Conservation (phyloP, 768 basidiomycete species). For the Hemileccinum rubropunctum region DNA sequence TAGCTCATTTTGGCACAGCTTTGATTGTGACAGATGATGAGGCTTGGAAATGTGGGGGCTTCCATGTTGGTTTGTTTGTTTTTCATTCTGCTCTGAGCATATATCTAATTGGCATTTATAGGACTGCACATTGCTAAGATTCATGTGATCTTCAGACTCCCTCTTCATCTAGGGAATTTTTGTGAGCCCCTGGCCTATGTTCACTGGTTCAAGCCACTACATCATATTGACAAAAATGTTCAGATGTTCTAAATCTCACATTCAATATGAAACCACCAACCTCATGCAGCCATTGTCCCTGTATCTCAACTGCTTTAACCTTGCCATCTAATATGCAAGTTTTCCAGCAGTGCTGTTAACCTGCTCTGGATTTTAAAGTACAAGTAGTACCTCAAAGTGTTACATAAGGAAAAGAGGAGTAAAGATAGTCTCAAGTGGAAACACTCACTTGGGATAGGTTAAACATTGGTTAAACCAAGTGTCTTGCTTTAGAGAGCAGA, state of each 20-base stretch:
- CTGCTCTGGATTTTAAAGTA: background rate
- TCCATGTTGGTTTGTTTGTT: background rate
- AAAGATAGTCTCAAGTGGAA: too few species aligned
- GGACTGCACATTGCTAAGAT: constrained; percentile 26
- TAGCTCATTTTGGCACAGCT: too few species aligned
- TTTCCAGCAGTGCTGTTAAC: background rate
- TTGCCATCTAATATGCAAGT: background rate
- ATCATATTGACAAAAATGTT: background rate
- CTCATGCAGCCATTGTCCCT: background rate
- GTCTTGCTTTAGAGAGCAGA: too few species aligned
- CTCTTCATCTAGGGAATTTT: constrained; percentile 7
- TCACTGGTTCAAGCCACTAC: constrained; percentile 20
- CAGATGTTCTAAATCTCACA: too few species aligned
- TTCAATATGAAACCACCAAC: background rate
- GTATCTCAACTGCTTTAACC: background rate
- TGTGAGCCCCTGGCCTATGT: constrained; percentile 25
- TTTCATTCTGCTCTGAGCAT: too few species aligned
- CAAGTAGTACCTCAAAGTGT: too few species aligned
- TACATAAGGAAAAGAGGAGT: too few species aligned
- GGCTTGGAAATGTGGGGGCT: background rate
- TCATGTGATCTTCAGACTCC: constrained; percentile 27
- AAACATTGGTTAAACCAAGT: too few species aligned
- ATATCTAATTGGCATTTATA: background rate
- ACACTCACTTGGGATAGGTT: too few species aligned
- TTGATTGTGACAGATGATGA: too few species aligned